Evolutionary conservation across 805 yeast species (phyloP).

Genomic region (Tetrapisispora namnaoensis): DNA sequence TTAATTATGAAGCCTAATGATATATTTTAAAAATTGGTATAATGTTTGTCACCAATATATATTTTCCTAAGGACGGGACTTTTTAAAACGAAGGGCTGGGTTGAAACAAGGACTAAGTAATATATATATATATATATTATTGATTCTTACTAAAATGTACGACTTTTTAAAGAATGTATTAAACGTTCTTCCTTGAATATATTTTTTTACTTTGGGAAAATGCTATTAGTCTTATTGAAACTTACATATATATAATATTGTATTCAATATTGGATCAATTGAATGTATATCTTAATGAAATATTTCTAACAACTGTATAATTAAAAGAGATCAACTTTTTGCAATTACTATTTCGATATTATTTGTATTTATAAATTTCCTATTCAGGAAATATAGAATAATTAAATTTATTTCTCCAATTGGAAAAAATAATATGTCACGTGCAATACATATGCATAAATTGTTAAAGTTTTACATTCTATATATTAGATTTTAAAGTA

Average conservation of each 20-base stretch:
- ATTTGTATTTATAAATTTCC: neutral
- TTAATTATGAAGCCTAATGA: neutral
- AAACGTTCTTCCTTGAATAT: too few species aligned
- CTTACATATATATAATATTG: neutral
- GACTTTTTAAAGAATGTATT: too few species aligned
- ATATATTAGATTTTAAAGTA: too few species aligned
- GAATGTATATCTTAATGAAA: neutral
- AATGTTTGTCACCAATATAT: neutral
- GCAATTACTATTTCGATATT: neutral
- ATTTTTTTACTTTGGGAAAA: too few species aligned
- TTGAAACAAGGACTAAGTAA: neutral
- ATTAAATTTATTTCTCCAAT: neutral
- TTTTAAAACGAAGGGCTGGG: neutral
- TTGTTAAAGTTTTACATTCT: too few species aligned
- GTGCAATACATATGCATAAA: neutral
- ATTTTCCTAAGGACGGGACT: neutral
- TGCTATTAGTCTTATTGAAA: too few species aligned
- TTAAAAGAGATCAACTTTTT: neutral
- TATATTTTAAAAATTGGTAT: neutral
- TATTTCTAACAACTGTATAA: neutral
- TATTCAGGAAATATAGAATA: neutral
- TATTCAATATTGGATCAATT: neutral
- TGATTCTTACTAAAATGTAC: neutral
- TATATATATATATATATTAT: neutral
- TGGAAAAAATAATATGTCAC: neutral